Evolutionary conservation across 352 stramenopile genomes (phyloP).

Genomic region (Pythium myriotylum): DNA sequence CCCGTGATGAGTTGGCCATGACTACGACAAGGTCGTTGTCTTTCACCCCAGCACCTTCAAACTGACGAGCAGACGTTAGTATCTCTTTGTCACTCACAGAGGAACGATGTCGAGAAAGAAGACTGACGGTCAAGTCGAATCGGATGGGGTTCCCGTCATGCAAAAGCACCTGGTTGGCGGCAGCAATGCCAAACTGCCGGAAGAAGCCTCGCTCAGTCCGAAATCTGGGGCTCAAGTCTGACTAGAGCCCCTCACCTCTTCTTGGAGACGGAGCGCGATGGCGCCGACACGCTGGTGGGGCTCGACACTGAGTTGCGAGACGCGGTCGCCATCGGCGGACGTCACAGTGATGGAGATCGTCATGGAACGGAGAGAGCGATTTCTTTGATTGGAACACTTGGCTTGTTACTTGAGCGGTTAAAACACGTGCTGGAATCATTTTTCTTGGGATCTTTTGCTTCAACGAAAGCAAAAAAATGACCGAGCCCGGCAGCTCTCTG

Average conservation of each 20-base stretch:
- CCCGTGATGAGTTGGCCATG: slow-evolving; percentile 35
- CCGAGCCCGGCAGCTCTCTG: slow-evolving; percentile 18
- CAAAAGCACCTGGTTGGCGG: slow-evolving; percentile 56
- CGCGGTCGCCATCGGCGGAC: slow-evolving; percentile 60
- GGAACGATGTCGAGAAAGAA: not conserved
- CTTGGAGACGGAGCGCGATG: slow-evolving; percentile 47
- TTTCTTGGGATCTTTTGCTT: not conserved
- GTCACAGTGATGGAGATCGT: slow-evolving; percentile 62
- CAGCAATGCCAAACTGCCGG: slow-evolving; percentile 65
- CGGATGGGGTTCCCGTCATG: slow-evolving; percentile 60
- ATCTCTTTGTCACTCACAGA: too few relatives aligned
- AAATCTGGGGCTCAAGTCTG: not conserved
- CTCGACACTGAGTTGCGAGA: slow-evolving; percentile 56
- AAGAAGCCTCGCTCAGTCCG: not conserved
- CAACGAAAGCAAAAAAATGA: slow-evolving; percentile 21
- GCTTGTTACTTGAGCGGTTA: slow-evolving; percentile 3
- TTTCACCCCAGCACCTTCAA: slow-evolving; percentile 69
- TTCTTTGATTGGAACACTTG: not conserved
- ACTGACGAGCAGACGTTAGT: slow-evolving; percentile 33
- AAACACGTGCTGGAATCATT: slow-evolving; percentile 15
- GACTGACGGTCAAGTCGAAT: slow-evolving; percentile 54
- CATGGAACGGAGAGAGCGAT: slow-evolving; percentile 29
- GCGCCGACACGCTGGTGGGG: slow-evolving; percentile 48
- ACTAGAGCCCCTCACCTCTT: slow-evolving; percentile 38
- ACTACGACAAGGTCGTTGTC: slow-evolving; percentile 77